Percentiles rank a stretch among this genome's conserved stretches.
phyloP scores from a whole-genome alignment of 2,329 filamentous ascomycete genomes.

The Emmonsia crescens region DNA sequence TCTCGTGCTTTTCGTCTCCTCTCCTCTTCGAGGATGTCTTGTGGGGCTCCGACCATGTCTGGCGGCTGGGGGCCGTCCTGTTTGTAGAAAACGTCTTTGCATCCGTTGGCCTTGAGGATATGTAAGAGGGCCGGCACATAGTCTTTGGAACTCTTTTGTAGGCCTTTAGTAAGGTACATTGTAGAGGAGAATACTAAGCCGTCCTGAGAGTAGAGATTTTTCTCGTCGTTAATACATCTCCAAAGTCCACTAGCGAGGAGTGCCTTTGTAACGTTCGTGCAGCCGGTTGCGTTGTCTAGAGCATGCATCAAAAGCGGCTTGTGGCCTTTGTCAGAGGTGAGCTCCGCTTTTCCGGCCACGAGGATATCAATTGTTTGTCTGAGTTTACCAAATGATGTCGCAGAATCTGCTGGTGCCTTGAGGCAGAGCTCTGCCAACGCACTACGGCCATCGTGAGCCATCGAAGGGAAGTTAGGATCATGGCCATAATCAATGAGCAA shows the following conservation, averaged over 20 bases:
- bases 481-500: slow-evolving; percentile 50
- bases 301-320: slow-evolving; percentile 52
- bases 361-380: slow-evolving; percentile 50
- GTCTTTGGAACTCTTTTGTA: slow-evolving; percentile 8
- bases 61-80: slow-evolving; percentile 10
- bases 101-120: slow-evolving; percentile 11
- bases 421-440: slow-evolving; percentile 55
- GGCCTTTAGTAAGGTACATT: slow-evolving; percentile 43
- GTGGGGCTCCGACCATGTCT: slow-evolving; percentile 14
- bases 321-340: slow-evolving; percentile 21
- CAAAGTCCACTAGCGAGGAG: slow-evolving; percentile 55
- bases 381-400: slow-evolving; percentile 35
- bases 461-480: slow-evolving; percentile 54
- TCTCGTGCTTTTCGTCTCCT: slow-evolving; percentile 7
- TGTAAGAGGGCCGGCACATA: slow-evolving; percentile 8
- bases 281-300: slow-evolving; percentile 44
- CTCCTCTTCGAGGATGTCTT: slow-evolving; percentile 11
- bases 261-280: slow-evolving; percentile 45
- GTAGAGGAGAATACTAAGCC: slow-evolving; percentile 52
- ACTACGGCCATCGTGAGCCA: slow-evolving; percentile 51
- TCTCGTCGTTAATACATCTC: slow-evolving; percentile 52
- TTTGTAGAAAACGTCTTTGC: slow-evolving; percentile 14
- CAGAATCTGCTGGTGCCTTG: slow-evolving; percentile 36
- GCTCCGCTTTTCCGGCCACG: slow-evolving; percentile 42
- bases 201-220: slow-evolving; percentile 45